Evolutionary conservation across 192 early-diverging fungal genomes (phyloP), one percentile per base, ranked within the genome.

Genomic region (Gigaspora rosea): DNA sequence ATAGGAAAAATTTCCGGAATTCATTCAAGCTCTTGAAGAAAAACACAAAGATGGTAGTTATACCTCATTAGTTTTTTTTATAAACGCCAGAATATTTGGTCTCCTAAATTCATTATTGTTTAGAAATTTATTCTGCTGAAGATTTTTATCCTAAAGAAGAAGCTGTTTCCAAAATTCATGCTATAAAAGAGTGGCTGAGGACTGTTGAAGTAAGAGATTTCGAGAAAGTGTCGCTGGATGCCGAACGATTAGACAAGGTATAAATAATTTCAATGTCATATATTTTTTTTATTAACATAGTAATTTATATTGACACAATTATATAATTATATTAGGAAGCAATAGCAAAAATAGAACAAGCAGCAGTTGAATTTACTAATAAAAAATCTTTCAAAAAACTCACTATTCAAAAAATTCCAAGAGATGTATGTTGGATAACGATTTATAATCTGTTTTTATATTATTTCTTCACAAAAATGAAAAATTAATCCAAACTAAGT

Each of bases 181-280:
- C 82, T 22, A 84, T 95, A 46, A 87, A 89, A 63, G 83, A 87
- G 9, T 95, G 90, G 90, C 67, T 95, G 1, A 91, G 88, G 54
- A 77, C 80, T 1, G 83, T 81, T 48, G 86, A 87, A 27, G 87
- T 93, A 35, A 85, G 87, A 35, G 86, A 90, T 57, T 88, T 95
- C 58, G 86, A 90, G 11, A 79, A 81, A 57, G 93, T 92, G 2
- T 74, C 86, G 4, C 79, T 95, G 13, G 84, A 89, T 36, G 86
- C 90, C 7, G 83, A 87, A 22, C 88, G 90, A 32, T 75, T 95
- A n/a, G 86, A 91, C 32, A 89, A 89, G 82, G 90, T 91, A 82
- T 35, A 57, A 22, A 47, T 16, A 16, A 49, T 18, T 0, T 47
- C 2, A 18, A 7, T 9, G 16, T 2, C 48, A 20, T 41, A 11